Evolutionary conservation across 2,329 filamentous ascomycete species (phyloP).

Genomic region (Colletotrichum shisoi): DNA sequence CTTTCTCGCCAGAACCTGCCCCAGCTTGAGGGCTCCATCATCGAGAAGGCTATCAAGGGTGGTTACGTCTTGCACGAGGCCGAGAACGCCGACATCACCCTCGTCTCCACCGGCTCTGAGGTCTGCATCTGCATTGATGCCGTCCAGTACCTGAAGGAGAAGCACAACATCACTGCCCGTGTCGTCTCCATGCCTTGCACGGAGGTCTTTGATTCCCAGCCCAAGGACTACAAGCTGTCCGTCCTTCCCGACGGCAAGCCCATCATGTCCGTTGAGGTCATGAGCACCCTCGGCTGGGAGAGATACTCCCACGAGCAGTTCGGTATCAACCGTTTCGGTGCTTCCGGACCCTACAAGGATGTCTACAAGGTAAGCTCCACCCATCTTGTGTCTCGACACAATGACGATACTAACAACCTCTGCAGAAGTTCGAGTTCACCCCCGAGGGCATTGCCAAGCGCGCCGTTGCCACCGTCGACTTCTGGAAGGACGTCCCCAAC

Average conservation of each 20-base stretch:
- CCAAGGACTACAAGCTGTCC: constrained; percentile 92
- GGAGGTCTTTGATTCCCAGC: constrained; percentile 93
- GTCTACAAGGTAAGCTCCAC: constrained; percentile 80
- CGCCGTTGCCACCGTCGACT: constrained; percentile 88
- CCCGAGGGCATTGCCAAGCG: constrained; percentile 97
- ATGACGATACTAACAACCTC: constrained; percentile 48
- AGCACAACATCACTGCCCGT: constrained; percentile 85
- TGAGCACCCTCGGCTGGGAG: constrained; percentile 98
- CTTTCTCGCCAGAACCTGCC: constrained; percentile 98
- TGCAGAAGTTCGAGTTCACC: constrained; percentile 98
- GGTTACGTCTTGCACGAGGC: constrained; percentile 90
- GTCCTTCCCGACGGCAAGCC: constrained; percentile 95
- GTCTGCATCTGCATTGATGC: constrained; percentile 93
- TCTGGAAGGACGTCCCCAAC: constrained; percentile 93
- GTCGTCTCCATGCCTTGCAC: constrained; percentile 96
- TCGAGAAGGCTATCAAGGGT: constrained; percentile 91
- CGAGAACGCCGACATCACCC: constrained; percentile 82
- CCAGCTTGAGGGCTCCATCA: constrained; percentile 91
- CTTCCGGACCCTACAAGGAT: constrained; percentile 95
- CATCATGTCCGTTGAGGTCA: constrained; percentile 91
- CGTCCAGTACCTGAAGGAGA: constrained; percentile 87
- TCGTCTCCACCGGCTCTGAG: constrained; percentile 95
- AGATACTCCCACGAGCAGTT: constrained; percentile 99
- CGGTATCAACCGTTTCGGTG: constrained; percentile 98
- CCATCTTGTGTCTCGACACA: not conserved